phyloP scores from a whole-genome alignment of 441 rosid genomes.

The Manihot esculenta region DNA sequence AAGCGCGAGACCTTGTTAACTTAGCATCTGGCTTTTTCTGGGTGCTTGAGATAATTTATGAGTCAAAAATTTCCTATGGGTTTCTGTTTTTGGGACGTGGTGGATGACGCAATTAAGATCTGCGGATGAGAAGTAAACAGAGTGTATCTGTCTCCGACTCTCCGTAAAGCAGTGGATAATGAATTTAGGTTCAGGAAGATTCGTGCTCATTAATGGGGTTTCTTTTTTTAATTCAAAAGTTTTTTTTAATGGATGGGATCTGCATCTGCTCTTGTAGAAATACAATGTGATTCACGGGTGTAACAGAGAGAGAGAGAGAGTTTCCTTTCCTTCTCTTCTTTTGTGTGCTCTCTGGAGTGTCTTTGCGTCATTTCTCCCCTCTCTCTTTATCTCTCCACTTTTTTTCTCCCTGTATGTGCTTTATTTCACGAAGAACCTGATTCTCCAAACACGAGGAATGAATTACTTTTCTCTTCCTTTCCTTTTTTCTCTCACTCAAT shows the following conservation, averaged over 20 bases:
- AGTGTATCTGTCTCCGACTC: not conserved
- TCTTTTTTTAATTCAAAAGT: not conserved
- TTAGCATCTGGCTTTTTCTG: not conserved
- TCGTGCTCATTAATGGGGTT: constrained; percentile 3
- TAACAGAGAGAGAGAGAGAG: not conserved
- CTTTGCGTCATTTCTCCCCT: constrained; percentile 7
- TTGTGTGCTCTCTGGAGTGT: not conserved
- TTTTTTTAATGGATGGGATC: not conserved
- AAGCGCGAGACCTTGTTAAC: not conserved
- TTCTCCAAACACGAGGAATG: constrained; percentile 62
- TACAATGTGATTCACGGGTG: constrained; percentile 14
- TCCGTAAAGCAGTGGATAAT: not conserved
- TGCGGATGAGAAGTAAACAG: not conserved
- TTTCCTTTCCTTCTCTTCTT: not conserved
- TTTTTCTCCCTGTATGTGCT: constrained; percentile 18
- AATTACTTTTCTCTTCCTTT: constrained; percentile 37
- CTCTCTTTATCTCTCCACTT: not conserved
- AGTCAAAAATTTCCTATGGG: not conserved
- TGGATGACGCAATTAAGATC: too few relatives aligned
- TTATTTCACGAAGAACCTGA: constrained; percentile 47
- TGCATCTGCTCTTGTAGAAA: not conserved
- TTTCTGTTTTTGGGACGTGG: too few relatives aligned
- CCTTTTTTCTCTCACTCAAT: not conserved
- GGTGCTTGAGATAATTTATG: not conserved
- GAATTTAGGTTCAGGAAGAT: not conserved